Evolutionary conservation across 495 filamentous ascomycete genomes (phyloP), one percentile per base, ranked within the genome.

Genomic region (Cetradonia linearis): DNA sequence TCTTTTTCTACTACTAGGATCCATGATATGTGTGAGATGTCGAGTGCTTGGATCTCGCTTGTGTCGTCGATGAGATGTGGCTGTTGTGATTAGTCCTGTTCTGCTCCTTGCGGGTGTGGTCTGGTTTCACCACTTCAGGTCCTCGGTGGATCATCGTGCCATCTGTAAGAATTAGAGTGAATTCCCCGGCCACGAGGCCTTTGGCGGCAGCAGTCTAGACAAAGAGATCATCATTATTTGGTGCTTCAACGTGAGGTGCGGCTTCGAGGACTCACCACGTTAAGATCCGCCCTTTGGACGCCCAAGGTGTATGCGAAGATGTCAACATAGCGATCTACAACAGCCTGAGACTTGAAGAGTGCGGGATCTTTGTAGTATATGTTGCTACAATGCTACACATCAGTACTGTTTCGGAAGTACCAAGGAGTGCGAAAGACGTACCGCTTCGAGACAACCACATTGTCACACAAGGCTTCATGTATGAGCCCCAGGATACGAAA

Each of bases 1-100:
- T 98, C 93, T 74, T 98, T 98, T 69, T 98, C 93, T 37, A 98
- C 79, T 0, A 96, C 79, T 0, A 97, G 67, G 30, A 96, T 74
- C 91, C 89, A 95, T 49, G 79, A 70, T 0, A 80, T 68, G 23
- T 67, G 63, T 1, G 72, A 68, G 11, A 89, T 71, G 57, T 84
- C 71, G 20, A 94, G 67, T 6, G 67, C 69, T 2, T 76, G 69
- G 9, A 83, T 75, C 1, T 82, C 74, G 38, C 74, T 73, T 16
- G 79, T 62, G 14, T 76, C 77, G 11, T 89, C 88, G 1, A 96
- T 76, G 5, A 94, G 68, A 9, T 78, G 74, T 3, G 86, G 89
- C 81, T 94, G 50, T 7, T 16, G 20, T 9, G 10, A 57, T 59
- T 20, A 62, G 46, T 50, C 25, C 9, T 8, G 2, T 1, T 16